Evolutionary conservation across 169 alveolate species (phyloP), one percentile per base, ranked within the genome.

Genomic region (Babesia divergens): DNA sequence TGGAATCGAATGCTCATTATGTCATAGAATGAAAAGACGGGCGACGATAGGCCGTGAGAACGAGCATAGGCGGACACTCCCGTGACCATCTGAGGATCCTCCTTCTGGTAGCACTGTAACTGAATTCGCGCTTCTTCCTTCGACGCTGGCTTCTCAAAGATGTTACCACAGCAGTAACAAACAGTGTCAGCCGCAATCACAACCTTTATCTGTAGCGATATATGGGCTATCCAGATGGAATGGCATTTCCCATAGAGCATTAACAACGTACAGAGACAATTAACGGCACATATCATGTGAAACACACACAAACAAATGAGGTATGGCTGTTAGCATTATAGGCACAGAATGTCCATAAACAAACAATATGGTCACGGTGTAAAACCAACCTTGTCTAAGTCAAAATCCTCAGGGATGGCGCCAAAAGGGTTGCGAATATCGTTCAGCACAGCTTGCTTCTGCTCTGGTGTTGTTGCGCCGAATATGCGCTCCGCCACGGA

Each of bases 121-220:
- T 84, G 89, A 29, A 65, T 65, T 31, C 43, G 49, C 24, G 93
- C 93, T 38, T 84, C 89, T 13, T 56, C 74, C 31, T 60, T 67
- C 55, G 81, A 72, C 24, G 50, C 62, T 6, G 93, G 93, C 49
- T 88, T 88, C 79, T 88, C 93, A 51, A 76, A 84, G 38, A 84
- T 84, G 58, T 70, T 68, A 37, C 81, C 81, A 6, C 76, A 65
- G 34, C 70, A 55, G 31, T 59, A 40, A 55, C 70, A 80, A 28
- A 84, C 81, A n/a, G 93, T 88, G 62, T 88, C 93, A 38, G 80
- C 83, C 29, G 74, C 88, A 26, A 80, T 70, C 31, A 80, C 88
- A 22, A 80, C 14, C 37, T 64, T 60, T 11, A 70, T 62, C 83
- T 64, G 20, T 20, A n/a, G n/a, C n/a, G n/a, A n/a, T n/a, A n/a